Conservation (phyloP, 805 yeast species). For the Hanseniaspora guilliermondii region DNA sequence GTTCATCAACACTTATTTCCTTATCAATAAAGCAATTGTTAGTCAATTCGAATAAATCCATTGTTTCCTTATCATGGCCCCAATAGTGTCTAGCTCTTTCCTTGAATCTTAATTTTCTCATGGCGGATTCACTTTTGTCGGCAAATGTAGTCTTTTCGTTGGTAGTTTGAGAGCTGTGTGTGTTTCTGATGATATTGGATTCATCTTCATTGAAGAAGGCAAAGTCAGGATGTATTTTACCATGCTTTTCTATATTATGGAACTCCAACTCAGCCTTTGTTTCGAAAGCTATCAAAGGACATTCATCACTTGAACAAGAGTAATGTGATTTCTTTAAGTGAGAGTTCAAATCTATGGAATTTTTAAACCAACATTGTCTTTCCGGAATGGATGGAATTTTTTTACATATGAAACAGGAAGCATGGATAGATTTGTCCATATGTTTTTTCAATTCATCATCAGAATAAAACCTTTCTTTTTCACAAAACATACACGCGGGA, state of each 20-base stretch:
- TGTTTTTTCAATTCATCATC: slow-evolving; percentile 77
- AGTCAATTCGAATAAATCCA: slow-evolving; percentile 37
- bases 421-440: slow-evolving; percentile 62
- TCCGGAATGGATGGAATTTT: slow-evolving; percentile 49
- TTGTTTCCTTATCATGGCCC: slow-evolving; percentile 37
- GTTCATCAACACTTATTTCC: slow-evolving; percentile 36
- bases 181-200: slow-evolving; percentile 11
- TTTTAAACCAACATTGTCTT: slow-evolving; percentile 41
- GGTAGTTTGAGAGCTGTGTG: slow-evolving; percentile 8
- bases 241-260: slow-evolving; percentile 75
- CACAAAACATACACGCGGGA: slow-evolving; percentile 76
- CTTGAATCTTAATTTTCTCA: slow-evolving; percentile 52
- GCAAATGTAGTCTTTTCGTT: slow-evolving; percentile 48
- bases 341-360: slow-evolving; percentile 58
- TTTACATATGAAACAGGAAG: slow-evolving; percentile 83
- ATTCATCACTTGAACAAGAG: slow-evolving; percentile 60
- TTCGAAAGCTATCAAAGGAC: slow-evolving; percentile 85
- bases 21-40: slow-evolving; percentile 39
- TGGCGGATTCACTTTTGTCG: slow-evolving; percentile 30
- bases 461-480: slow-evolving; percentile 63
- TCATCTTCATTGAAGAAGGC: slow-evolving; percentile 13
- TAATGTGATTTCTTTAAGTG: slow-evolving; percentile 70
- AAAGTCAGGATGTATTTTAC: slow-evolving; percentile 12
- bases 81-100: slow-evolving; percentile 77
- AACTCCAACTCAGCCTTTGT: slow-evolving; percentile 78